phyloP scores from a whole-genome alignment of 1,284 basidiomycete species.

The Puccinia hordei region DNA sequence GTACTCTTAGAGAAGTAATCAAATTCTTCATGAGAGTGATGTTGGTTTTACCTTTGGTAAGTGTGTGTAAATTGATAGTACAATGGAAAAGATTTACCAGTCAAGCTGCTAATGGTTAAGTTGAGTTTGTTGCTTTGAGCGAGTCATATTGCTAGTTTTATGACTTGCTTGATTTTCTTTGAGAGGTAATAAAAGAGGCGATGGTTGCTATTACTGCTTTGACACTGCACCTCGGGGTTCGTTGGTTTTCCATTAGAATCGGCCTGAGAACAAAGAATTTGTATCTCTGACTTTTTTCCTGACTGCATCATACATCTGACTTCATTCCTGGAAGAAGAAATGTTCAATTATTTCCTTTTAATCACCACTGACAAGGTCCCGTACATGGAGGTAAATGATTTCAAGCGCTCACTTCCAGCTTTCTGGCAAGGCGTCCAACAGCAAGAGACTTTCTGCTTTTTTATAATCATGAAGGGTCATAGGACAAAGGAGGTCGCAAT shows the following conservation, averaged over 20 bases:
- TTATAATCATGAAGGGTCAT: constrained; percentile 8
- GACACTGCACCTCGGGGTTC: neutral
- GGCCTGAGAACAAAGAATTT: neutral
- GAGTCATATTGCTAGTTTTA: neutral
- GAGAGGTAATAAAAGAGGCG: neutral
- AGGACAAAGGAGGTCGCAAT: constrained; percentile 8
- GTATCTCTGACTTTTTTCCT: constrained; percentile 8
- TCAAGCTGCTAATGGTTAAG: no score
- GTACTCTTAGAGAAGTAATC: no score
- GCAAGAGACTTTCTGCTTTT: constrained; percentile 22
- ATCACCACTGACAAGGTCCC: neutral
- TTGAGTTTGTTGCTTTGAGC: neutral
- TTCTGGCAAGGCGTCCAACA: constrained; percentile 17
- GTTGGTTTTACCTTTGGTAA: no score
- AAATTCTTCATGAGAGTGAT: no score
- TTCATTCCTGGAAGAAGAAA: constrained; percentile 18
- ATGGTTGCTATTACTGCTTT: neutral
- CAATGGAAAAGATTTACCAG: no score
- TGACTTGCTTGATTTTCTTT: neutral
- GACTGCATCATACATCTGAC: neutral
- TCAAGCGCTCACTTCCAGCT: constrained; percentile 34
- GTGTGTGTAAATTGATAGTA: no score
- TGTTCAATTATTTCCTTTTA: neutral
- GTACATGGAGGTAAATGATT: neutral
- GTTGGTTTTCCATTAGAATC: neutral